Evolutionary conservation across 164 flowering plant genomes (phyloP), one percentile per base, ranked within the genome.

Genomic region (Cinnamomum chago): DNA sequence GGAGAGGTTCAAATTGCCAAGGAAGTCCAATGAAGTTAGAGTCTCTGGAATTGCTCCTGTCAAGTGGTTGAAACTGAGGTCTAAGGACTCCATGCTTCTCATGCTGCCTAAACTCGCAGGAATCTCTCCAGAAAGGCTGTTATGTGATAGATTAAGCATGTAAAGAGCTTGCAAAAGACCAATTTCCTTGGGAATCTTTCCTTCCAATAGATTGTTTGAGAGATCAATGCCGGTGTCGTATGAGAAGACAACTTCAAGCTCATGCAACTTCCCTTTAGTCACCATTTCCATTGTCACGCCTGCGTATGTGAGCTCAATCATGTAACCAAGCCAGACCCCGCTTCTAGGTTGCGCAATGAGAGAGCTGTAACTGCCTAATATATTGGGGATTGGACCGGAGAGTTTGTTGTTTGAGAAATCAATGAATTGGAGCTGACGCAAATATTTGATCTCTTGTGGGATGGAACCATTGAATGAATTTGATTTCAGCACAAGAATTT

Each of bases 181-280:
- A n/a, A 80, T 73, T 33, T 73, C 68, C 5, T 2, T 17, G 2
- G 72, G 82, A 33, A 80, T 73, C 2, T 60, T 71, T 27, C 77
- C 82, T 5, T 51, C 72, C 11, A 76, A 58, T 25, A 2, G 10
- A 67, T 80, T 76, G 23, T 50, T 28, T 51, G 77, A 80, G 7
- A 80, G 50, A 66, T 80, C 79, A 1, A 80, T 73, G 14, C 82
- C 82, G 35, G 66, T 73, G 68, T 23, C 40, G 55, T 69, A 76
- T 5, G 23, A 62, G 65, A 50, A 72, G 30, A 70, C 71, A 15
- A 3, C 2, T 3, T 24, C 72, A 1, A 64, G 22, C 9, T 50
- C 68, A 47, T 67, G 50, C 14, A 27, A 22, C 3, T 9, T 65
- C 27, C 79, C 67, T 28, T 79, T 79, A 25, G 1, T 71, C 71